A percentile compares a stretch with the other conserved stretches of the same genome.
Conservation (phyloP, 768 basidiomycete species). For the Suillus discolor region DNA sequence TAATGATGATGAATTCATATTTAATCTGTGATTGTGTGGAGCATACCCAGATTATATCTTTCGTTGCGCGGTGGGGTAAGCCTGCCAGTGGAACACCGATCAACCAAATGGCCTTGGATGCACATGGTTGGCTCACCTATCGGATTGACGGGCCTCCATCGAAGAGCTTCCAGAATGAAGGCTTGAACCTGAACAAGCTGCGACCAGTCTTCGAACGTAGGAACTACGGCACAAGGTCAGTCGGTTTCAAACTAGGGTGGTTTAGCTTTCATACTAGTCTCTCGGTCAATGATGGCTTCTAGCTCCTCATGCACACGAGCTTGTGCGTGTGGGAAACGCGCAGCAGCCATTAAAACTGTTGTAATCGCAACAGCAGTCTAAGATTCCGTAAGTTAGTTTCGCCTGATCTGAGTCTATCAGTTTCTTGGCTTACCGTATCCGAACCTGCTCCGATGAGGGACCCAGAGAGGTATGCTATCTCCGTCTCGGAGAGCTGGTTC, state of each 20-base stretch:
- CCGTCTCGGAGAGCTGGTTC: slow-evolving; percentile 50
- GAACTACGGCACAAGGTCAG: slow-evolving; percentile 30
- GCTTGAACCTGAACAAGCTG: slow-evolving; percentile 38
- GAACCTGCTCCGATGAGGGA: slow-evolving; percentile 66
- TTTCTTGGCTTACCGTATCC: slow-evolving; percentile 43
- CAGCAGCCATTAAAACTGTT: slow-evolving; percentile 40
- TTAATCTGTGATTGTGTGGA: not conserved
- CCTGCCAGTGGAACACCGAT: slow-evolving; percentile 15
- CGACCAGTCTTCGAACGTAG: slow-evolving; percentile 37
- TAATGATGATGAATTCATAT: not conserved
- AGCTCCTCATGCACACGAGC: slow-evolving; percentile 38
- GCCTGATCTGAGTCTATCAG: too few relatives aligned
- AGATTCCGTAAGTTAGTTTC: not conserved
- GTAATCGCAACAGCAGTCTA: slow-evolving; percentile 31
- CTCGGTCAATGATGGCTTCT: slow-evolving; percentile 38
- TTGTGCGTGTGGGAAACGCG: slow-evolving; percentile 36
- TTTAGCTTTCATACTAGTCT: slow-evolving; percentile 28
- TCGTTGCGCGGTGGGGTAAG: slow-evolving; percentile 24
- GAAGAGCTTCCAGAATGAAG: slow-evolving; percentile 38
- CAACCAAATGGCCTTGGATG: not conserved
- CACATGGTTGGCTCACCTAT: slow-evolving; percentile 21
- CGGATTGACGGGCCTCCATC: slow-evolving; percentile 42
- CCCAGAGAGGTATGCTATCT: slow-evolving; percentile 60
- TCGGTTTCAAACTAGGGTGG: not conserved
- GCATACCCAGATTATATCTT: slow-evolving; percentile 31